Conservation (phyloP, 176 grass and related monocot genomes). For the Lolium multiflorum region DNA sequence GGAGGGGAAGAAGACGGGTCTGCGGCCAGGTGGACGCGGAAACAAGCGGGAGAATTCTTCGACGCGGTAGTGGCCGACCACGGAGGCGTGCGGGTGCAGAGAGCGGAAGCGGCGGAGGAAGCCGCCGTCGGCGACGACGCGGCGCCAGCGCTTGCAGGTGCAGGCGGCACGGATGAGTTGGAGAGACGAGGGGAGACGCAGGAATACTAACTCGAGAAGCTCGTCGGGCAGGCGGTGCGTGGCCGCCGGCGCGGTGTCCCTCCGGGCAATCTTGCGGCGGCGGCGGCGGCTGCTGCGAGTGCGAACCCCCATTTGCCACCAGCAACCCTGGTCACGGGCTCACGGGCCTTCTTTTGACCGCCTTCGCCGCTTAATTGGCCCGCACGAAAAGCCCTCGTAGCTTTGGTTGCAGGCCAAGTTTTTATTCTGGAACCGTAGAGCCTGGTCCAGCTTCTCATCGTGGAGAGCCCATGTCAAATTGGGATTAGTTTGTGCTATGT, state of each 20-base stretch:
- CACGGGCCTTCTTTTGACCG: not conserved
- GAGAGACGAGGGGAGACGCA: not conserved
- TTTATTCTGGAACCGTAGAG: no score
- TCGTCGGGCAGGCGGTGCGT: not conserved
- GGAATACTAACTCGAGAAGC: not conserved
- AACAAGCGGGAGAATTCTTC: not conserved
- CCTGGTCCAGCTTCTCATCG: no score
- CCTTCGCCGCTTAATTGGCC: no score
- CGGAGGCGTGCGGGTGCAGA: not conserved
- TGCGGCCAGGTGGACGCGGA: not conserved
- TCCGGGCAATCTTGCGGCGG: conserved; percentile 2
- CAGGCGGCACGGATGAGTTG: not conserved
- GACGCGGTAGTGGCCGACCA: not conserved
- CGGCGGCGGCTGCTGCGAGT: not conserved
- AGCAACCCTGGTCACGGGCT: not conserved
- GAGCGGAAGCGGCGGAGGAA: not conserved
- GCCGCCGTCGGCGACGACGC: not conserved
- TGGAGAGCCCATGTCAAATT: no score
- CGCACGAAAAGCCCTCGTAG: no score
- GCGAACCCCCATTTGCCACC: not conserved
- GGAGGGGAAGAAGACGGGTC: not conserved
- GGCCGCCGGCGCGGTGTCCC: not conserved
- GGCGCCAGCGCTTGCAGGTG: conserved; percentile 2
- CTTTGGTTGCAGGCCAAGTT: no score
- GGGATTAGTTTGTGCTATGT: fast-evolving